A percentile compares a stretch with the other conserved stretches of the same genome.
These are phyloP conservation scores for Paxillus involutus DNA, from an alignment of 768 basidiomycete genomes.

Conservation along the genomic window DNA sequence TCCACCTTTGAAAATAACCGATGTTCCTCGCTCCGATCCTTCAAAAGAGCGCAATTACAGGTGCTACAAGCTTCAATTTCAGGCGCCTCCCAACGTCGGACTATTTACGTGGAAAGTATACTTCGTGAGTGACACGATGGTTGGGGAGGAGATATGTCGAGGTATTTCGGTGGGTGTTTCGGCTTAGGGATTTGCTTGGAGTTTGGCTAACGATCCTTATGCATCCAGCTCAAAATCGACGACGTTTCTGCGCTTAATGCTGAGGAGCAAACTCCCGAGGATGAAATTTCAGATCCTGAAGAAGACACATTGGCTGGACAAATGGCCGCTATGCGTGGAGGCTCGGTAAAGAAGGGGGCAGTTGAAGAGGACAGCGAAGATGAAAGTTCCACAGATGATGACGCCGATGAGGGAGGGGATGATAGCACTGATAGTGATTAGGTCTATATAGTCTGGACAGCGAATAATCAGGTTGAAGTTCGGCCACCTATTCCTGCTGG, in stretches of 20 bases:
- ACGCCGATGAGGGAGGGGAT: slow-evolving; percentile 17
- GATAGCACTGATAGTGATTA: slow-evolving; percentile 31
- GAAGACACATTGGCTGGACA: slow-evolving; percentile 96
- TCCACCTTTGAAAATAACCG: slow-evolving; percentile 78
- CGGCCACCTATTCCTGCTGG: too few relatives aligned
- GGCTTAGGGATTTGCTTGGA: neutral
- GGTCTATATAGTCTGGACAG: slow-evolving; percentile 8
- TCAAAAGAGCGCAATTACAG: slow-evolving; percentile 61
- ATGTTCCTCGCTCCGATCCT: slow-evolving; percentile 66
- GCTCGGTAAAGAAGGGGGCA: slow-evolving; percentile 67
- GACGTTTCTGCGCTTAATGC: slow-evolving; percentile 56
- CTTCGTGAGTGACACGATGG: slow-evolving; percentile 84
- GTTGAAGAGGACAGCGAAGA: slow-evolving; percentile 37
- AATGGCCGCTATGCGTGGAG: slow-evolving; percentile 95
- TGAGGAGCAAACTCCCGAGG: slow-evolving; percentile 67
- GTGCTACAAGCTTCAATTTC: slow-evolving; percentile 90
- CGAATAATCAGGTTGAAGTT: too few relatives aligned
- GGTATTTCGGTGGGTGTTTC: slow-evolving; percentile 66
- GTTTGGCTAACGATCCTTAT: neutral
- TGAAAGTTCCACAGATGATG: slow-evolving; percentile 32
- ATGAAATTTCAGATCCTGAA: slow-evolving; percentile 97
- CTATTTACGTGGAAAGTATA: slow-evolving; percentile 88
- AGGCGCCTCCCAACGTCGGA: slow-evolving; percentile 83
- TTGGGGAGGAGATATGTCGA: slow-evolving; percentile 72
- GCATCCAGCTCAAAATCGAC: slow-evolving; percentile 76